Evolutionary conservation across 2,329 filamentous ascomycete genomes (phyloP), one percentile per base, ranked within the genome.

Genomic region (Ophiostoma quercus): DNA sequence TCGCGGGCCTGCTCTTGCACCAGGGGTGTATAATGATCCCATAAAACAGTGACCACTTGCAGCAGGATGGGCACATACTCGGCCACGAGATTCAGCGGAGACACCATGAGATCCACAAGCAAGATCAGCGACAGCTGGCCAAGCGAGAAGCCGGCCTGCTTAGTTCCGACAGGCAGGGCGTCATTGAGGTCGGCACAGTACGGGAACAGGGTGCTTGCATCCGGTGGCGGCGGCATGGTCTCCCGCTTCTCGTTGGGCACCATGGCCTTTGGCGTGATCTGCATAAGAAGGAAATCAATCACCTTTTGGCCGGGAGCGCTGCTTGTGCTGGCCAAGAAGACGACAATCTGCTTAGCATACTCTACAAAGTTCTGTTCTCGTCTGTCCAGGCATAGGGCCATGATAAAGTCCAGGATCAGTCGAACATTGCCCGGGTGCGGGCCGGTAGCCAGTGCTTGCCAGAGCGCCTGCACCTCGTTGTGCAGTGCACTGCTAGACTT

Each of bases 301-400:
- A 99, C 94, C 76, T 96, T 96, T 66, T 92, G 90, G 0, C 94
- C 94, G 1, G 94, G 77, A 80, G 90, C 76, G 86, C 82, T 85
- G 73, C 82, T 84, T 0, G 85, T 97, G 73, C 92, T 95, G 0
- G 95, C 96, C 5, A 99, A 79, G 77, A 97, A 98, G 1, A 99
- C 96, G 19, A 98, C 93, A 68, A 99, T 95, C 78, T 99, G 95
- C 81, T 98, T 99, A 5, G 94, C 94, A 77, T 96, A 97, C 75
- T 97, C 92, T 69, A 99, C 94, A 78, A 97, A 99, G 75, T 97
- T 98, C 76, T 99, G 95, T 78, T 99, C 96, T 67, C 94, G 89
- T 41, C 94, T 89, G 76, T 99, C 95, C 12, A 99, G 82, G 75
- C 95, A 99, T 4, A 98, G 85, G 37, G 89, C 89, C 79, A 99